Evolutionary conservation across 2,329 filamentous ascomycete genomes (phyloP).

Genomic region (Diaporthe sp.): DNA sequence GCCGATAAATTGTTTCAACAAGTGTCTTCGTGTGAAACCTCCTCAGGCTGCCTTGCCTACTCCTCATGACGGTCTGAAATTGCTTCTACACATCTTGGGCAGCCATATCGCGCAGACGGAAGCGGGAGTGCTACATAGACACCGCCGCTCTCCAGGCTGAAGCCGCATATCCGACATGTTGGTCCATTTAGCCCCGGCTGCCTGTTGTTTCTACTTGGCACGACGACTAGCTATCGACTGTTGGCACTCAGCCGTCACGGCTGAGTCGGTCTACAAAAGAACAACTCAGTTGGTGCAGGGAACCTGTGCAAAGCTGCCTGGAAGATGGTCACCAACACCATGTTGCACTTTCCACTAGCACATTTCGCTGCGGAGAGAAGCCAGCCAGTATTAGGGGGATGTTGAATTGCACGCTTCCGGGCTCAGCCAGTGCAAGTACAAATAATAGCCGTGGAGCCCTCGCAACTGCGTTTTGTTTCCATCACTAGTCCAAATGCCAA

Average conservation of each 20-base stretch:
- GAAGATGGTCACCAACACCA: background rate
- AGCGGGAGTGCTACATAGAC: background rate
- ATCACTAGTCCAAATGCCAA: background rate
- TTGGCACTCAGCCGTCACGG: background rate
- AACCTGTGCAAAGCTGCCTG: background rate
- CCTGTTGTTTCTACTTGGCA: conserved; percentile 1
- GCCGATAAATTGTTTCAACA: too few relatives aligned
- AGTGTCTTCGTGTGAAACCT: too few relatives aligned
- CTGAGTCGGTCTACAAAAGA: background rate
- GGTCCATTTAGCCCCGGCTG: conserved; percentile 6
- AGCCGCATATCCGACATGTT: background rate
- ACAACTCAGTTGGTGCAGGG: background rate
- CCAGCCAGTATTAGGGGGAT: too few relatives aligned
- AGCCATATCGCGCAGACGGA: background rate
- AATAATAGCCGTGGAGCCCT: background rate
- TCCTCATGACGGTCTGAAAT: background rate
- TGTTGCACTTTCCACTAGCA: background rate
- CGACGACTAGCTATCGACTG: background rate
- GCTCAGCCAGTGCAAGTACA: background rate
- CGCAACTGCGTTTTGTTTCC: background rate
- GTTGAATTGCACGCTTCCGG: background rate
- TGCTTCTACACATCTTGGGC: background rate
- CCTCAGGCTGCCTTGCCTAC: background rate
- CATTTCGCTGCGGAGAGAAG: background rate
- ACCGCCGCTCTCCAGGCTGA: background rate